phyloP scores from a whole-genome alignment of 2,329 filamentous ascomycete genomes.

The Capronia coronata region DNA sequence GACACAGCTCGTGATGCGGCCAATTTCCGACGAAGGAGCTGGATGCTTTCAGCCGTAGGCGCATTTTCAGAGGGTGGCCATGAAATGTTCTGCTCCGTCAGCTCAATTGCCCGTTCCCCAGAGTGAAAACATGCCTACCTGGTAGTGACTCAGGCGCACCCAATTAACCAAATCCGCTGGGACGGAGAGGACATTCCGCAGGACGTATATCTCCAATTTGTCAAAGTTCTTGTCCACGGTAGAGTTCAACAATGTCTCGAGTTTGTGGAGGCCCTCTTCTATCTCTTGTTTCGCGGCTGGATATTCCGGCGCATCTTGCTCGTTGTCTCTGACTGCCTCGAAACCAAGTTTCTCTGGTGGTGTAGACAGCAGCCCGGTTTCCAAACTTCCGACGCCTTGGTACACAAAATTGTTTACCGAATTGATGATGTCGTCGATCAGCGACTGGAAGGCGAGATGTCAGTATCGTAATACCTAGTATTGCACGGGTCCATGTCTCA shows the following conservation, averaged over 20 bases:
- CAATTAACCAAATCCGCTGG: constrained; percentile 66
- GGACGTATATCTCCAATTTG: constrained; percentile 79
- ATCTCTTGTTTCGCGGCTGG: constrained; percentile 63
- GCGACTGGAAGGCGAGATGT: constrained; percentile 52
- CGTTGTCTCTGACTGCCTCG: constrained; percentile 44
- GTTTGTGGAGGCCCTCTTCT: constrained; percentile 77
- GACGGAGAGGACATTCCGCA: constrained; percentile 76
- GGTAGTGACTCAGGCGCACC: constrained; percentile 79
- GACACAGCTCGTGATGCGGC: constrained; percentile 74
- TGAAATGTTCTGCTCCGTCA: constrained; percentile 26
- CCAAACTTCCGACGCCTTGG: constrained; percentile 79
- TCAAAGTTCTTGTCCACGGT: constrained; percentile 81
- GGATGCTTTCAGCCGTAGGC: constrained; percentile 62
- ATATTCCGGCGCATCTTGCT: constrained; percentile 40
- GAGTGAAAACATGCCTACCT: constrained; percentile 44
- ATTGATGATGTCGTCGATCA: constrained; percentile 98
- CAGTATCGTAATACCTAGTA: no score
- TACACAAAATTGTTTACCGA: constrained; percentile 90
- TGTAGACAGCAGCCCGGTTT: constrained; percentile 69
- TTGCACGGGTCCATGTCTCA: no score
- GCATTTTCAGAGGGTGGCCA: constrained; percentile 33
- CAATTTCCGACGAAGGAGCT: constrained; percentile 64
- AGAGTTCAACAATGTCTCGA: constrained; percentile 73
- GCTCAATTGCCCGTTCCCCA: background rate
- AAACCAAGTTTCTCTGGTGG: constrained; percentile 78